Percentiles rank a stretch among this genome's conserved stretches.
Conservation (phyloP, 129 eudicot genomes). For the Arctium lappa region DNA sequence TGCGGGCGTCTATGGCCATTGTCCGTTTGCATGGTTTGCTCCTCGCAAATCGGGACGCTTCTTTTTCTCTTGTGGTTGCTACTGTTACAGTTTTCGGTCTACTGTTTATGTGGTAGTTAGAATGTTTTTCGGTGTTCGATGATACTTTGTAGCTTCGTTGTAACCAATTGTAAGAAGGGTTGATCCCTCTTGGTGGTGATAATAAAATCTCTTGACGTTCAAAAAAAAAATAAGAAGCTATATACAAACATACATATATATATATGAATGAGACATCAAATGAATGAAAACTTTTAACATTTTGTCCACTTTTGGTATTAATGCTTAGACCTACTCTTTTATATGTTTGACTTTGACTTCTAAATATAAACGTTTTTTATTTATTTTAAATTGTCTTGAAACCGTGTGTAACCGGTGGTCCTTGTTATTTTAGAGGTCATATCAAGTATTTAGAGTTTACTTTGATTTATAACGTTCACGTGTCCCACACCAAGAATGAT, state of each 20-base stretch:
- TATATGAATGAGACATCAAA: not conserved
- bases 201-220: no score
- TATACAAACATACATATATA: not conserved
- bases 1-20: no score
- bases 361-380: not conserved
- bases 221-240: no score
- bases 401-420: not conserved
- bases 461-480: not conserved
- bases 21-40: no score
- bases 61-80: no score
- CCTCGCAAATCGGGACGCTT: no score
- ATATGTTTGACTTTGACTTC: not conserved
- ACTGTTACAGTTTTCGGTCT: no score
- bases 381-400: not conserved
- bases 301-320: not conserved
- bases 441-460: not conserved
- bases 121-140: no score
- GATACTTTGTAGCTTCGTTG: no score
- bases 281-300: slow-evolving; percentile 9
- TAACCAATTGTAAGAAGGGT: no score
- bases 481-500: not conserved
- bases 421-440: not conserved
- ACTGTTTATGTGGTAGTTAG: no score
- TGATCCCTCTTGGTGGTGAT: no score
- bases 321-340: not conserved